phyloP scores from a whole-genome alignment of 176 grass and related monocot genomes.

The Musa acuminata region DNA sequence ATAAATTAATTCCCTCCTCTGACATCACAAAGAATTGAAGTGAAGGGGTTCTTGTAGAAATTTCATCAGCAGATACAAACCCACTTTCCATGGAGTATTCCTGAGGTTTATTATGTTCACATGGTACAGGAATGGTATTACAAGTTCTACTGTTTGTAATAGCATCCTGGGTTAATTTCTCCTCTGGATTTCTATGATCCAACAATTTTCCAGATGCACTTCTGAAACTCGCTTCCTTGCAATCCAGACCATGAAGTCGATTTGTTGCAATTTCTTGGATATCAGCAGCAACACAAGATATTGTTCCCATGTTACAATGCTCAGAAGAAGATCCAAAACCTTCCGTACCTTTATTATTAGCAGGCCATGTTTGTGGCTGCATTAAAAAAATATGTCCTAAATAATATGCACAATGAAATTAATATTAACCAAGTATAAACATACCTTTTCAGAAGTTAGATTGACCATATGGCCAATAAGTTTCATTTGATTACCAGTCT shows the following conservation, averaged over 20 bases:
- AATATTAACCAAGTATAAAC: neutral
- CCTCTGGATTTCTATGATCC: neutral
- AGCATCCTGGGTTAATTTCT: neutral
- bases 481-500: slow-evolving; percentile 30
- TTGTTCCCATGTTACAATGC: slow-evolving; percentile 14
- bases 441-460: slow-evolving; percentile 35
- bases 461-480: slow-evolving; percentile 10
- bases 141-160: slow-evolving; percentile 1
- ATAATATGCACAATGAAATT: slow-evolving; percentile 14
- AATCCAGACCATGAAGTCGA: slow-evolving; percentile 20
- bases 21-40: slow-evolving; percentile 65
- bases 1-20: slow-evolving; percentile 71
- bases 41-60: slow-evolving; percentile 25
- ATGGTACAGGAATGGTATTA: neutral
- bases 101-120: slow-evolving; percentile 8
- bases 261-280: slow-evolving; percentile 25
- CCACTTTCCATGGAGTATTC: slow-evolving; percentile 28
- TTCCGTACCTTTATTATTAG: slow-evolving; percentile 33
- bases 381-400: slow-evolving; percentile 22
- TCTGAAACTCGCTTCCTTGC: slow-evolving; percentile 21
- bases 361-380: slow-evolving; percentile 25
- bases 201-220: slow-evolving; percentile 17
- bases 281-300: slow-evolving; percentile 20
- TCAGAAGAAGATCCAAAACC: slow-evolving; percentile 26
- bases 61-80: slow-evolving; percentile 25